These are phyloP conservation scores for Zymoseptoria ardabiliae DNA, from an alignment of 2,329 filamentous ascomycete genomes.

Conservation along the genomic window DNA sequence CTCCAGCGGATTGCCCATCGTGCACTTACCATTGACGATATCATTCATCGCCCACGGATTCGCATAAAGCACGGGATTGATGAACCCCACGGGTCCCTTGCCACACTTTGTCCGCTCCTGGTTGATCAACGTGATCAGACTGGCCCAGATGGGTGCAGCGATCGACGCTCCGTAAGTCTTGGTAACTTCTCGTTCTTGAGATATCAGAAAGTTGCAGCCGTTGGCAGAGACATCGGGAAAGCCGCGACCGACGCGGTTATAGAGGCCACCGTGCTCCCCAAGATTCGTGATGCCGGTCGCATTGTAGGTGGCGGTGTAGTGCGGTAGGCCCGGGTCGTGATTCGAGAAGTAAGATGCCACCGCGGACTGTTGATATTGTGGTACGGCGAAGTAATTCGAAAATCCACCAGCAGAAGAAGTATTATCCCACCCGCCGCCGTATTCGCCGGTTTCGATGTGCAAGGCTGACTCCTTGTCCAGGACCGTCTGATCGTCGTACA, in stretches of 20 bases:
- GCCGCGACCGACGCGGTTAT: conserved; percentile 25
- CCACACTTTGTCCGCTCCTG: conserved; percentile 18
- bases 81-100: conserved; percentile 26
- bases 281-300: conserved; percentile 14
- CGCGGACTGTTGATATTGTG: conserved; percentile 30
- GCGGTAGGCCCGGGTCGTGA: conserved; percentile 18
- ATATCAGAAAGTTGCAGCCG: conserved; percentile 36
- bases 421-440: conserved; percentile 6
- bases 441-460: conserved; percentile 3
- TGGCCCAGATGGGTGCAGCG: conserved; percentile 23
- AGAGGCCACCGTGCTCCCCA: conserved; percentile 20
- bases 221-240: conserved; percentile 34
- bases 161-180: conserved; percentile 19
- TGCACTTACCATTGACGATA: conserved; percentile 7
- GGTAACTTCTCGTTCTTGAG: conserved; percentile 32
- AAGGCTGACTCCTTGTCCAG: conserved; percentile 15
- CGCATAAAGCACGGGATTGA: conserved; percentile 26
- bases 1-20: too few relatives aligned
- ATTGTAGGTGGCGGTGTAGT: conserved; percentile 16
- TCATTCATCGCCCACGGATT: conserved; percentile 10
- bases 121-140: conserved; percentile 24
- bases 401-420: conserved; percentile 15
- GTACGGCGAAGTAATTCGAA: conserved; percentile 28
- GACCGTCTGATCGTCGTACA: conserved; percentile 29
- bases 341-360: conserved; percentile 29